A percentile compares a stretch with the other conserved stretches of the same genome.
Conservation (phyloP, 257 asterid genomes). For the Fraxinus americana region DNA sequence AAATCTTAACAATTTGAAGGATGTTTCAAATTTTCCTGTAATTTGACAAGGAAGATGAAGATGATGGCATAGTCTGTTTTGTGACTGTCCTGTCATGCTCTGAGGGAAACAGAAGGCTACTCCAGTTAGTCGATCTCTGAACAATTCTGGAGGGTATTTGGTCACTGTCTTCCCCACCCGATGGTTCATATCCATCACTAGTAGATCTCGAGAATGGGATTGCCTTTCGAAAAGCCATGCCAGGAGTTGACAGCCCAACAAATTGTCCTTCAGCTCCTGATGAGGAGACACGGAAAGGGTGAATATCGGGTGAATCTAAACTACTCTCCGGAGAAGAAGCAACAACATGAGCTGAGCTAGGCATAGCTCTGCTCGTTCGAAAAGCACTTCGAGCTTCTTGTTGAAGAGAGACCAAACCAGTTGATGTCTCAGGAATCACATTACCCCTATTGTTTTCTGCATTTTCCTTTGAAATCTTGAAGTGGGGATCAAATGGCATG, state of each 20-base stretch:
- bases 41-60: constrained; percentile 53
- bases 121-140: constrained; percentile 69
- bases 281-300: constrained; percentile 65
- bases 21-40: constrained; percentile 46
- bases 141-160: constrained; percentile 65
- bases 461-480: constrained; percentile 36
- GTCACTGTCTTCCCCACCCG: constrained; percentile 98
- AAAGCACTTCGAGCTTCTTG: constrained; percentile 68
- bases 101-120: constrained; percentile 65
- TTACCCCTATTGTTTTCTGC: constrained; percentile 35
- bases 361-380: constrained; percentile 37
- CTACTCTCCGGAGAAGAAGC: constrained; percentile 94
- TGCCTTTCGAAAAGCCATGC: constrained; percentile 31
- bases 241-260: constrained; percentile 43
- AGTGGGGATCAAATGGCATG: constrained; percentile 52
- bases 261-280: constrained; percentile 60
- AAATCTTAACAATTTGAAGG: constrained; percentile 32
- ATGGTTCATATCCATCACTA: constrained; percentile 96
- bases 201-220: constrained; percentile 77
- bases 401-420: constrained; percentile 68
- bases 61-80: constrained; percentile 38
- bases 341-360: constrained; percentile 44
- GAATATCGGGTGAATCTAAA: constrained; percentile 77
- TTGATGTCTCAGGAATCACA: constrained; percentile 44
- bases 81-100: constrained; percentile 46